Conservation (phyloP, 1,284 basidiomycete genomes). For the Ustilago tritici region DNA sequence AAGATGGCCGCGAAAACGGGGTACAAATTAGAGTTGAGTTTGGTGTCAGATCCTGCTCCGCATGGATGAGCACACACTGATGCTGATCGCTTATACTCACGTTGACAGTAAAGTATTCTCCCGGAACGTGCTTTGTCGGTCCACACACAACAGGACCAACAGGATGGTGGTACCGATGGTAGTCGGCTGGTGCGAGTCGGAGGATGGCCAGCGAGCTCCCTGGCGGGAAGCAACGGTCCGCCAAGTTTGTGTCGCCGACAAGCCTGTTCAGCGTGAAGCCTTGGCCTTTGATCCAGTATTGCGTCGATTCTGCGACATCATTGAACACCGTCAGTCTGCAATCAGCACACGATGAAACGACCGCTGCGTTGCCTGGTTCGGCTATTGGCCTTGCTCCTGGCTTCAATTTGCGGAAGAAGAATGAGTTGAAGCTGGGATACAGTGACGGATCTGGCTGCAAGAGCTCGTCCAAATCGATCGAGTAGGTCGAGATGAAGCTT, state of each 20-base stretch:
- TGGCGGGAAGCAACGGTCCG: constrained; percentile 62
- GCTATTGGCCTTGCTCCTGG: constrained; percentile 82
- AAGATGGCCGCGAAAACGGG: background rate
- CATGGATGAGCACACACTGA: background rate
- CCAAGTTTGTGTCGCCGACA: constrained; percentile 75
- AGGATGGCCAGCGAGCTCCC: constrained; percentile 75
- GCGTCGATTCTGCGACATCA: constrained; percentile 83
- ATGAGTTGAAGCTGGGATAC: constrained; percentile 90
- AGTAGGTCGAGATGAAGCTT: constrained; percentile 89
- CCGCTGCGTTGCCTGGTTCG: constrained; percentile 78
- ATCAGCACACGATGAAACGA: constrained; percentile 89
- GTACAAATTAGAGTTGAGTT: background rate
- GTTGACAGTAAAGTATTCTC: constrained; percentile 72
- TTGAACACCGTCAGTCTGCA: constrained; percentile 94
- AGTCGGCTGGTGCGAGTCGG: constrained; percentile 85
- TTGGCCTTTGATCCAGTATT: constrained; percentile 95
- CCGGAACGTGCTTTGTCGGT: constrained; percentile 72
- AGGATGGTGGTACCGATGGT: constrained; percentile 94
- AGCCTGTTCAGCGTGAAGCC: constrained; percentile 86
- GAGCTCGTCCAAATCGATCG: constrained; percentile 84
- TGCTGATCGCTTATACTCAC: constrained; percentile 71
- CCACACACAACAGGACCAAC: constrained; percentile 78
- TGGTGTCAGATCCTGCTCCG: background rate
- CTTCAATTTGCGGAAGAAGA: constrained; percentile 93
- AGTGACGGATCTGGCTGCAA: constrained; percentile 73